Conservation (phyloP, 2,329 filamentous ascomycete species). For the Decorospora gaudefroyi region DNA sequence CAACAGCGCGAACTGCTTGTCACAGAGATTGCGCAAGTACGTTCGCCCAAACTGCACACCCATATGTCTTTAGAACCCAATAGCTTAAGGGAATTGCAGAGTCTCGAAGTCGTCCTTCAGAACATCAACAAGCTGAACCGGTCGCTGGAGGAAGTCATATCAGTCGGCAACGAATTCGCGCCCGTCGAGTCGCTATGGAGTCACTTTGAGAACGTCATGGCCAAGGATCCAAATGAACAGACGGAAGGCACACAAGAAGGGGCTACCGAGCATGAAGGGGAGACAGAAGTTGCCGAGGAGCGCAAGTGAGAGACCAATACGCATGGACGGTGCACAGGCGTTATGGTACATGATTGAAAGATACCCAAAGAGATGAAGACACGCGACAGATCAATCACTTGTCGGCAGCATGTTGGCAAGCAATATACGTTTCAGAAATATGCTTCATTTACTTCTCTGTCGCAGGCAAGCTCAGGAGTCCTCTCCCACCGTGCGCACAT, state of each 20-base stretch:
- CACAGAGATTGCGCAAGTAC: conserved; percentile 72
- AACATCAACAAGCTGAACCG: conserved; percentile 97
- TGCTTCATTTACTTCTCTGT: conserved; percentile 25
- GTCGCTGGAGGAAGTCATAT: conserved; percentile 86
- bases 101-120: conserved; percentile 85
- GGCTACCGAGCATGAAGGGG: conserved; percentile 29
- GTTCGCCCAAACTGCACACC: conserved; percentile 3
- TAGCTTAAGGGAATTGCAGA: conserved; percentile 47
- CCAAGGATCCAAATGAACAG: conserved; percentile 61
- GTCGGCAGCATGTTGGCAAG: neutral
- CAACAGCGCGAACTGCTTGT: conserved; percentile 74
- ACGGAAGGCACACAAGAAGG: conserved; percentile 29
- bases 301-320: conserved; percentile 20
- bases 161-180: conserved; percentile 96
- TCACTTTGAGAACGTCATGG: conserved; percentile 96
- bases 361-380: conserved; percentile 13
- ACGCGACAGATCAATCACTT: neutral
- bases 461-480: conserved; percentile 12
- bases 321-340: conserved; percentile 4
- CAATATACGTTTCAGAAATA: conserved; percentile 16
- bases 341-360: conserved; percentile 12
- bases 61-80: conserved; percentile 40
- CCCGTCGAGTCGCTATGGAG: conserved; percentile 97
- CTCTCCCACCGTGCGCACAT: conserved; percentile 16
- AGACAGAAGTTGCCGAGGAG: conserved; percentile 28